These are phyloP conservation scores for Aspergillus thermomutatus DNA, from an alignment of 2,329 filamentous ascomycete species.

Conservation along the genomic window DNA sequence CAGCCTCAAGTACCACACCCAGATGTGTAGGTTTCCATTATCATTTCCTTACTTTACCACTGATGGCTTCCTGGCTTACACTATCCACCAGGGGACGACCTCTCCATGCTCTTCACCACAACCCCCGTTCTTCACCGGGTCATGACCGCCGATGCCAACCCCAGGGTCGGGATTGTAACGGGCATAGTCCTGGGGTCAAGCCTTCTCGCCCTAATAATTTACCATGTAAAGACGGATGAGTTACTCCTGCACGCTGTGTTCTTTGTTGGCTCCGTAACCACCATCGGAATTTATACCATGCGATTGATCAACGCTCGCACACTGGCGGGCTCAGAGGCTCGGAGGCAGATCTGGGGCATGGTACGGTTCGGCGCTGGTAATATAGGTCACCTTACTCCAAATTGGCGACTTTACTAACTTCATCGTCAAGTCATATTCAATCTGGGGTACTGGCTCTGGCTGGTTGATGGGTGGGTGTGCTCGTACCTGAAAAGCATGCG, in stretches of 20 bases:
- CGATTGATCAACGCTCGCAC: slow-evolving; percentile 12
- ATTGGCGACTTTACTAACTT: background rate
- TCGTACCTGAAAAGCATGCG: slow-evolving; percentile 14
- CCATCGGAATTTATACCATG: slow-evolving; percentile 15
- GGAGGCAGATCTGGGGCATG: slow-evolving; percentile 17
- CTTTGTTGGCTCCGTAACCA: slow-evolving; percentile 11
- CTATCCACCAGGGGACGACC: slow-evolving; percentile 16
- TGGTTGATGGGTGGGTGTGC: slow-evolving; percentile 25
- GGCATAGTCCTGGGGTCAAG: slow-evolving; percentile 2
- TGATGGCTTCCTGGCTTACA: background rate
- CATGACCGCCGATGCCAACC: slow-evolving; percentile 13
- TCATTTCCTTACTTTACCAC: background rate
- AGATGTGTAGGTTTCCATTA: slow-evolving; percentile 20
- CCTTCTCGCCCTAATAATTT: slow-evolving; percentile 5
- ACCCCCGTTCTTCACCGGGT: slow-evolving; percentile 20
- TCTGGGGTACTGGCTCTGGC: slow-evolving; percentile 18
- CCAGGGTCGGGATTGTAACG: slow-evolving; percentile 1
- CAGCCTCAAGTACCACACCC: slow-evolving; percentile 27
- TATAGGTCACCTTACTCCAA: background rate
- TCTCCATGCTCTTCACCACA: slow-evolving; percentile 22
- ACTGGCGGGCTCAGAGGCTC: slow-evolving; percentile 1
- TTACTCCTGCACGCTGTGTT: slow-evolving; percentile 13
- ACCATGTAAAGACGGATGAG: slow-evolving; percentile 18
- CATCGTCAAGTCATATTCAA: slow-evolving; percentile 15
- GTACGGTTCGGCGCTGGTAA: slow-evolving; percentile 18